Base-by-base conservation (phyloP, 768 basidiomycete species). In the Crepidotus variabilis region DNA sequence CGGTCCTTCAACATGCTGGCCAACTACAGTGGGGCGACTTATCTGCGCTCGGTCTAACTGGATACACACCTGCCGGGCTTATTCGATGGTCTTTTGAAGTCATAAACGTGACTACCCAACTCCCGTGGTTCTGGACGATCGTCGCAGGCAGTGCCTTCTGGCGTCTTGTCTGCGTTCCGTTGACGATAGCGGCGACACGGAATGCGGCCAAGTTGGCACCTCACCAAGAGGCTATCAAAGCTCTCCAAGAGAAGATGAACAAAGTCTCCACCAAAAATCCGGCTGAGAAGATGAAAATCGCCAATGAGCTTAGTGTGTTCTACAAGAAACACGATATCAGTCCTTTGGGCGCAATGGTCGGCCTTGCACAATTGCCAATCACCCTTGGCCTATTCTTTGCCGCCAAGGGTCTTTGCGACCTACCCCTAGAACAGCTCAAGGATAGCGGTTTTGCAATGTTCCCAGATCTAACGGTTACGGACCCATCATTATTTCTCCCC, bases 61-160 rank as follows among this genome's bases (percentile, higher is more conserved):
- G 75, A 13, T 89, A 83, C 81, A 74, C 79, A 52, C 90, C 90
- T 2, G 79, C 83, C 0, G 89, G 87, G 0, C 61, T 87, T 33
- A 73, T 84, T 18, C 77, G 80, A 45, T 84, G 80, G 79, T 72
- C 82, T 16, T 73, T 90, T 50, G 90, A 93, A 68, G 59, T 83
- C 49, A 68, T 91, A 52, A 83, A 92, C 60, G 85, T 92, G 51
- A 70, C 76, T 49, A 83, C 84, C 0, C 86, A 85, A 35, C 70
- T 93, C 57, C 86, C 88, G 0, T 94, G 93, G 92, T 90, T 90
- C 74, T 83, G 85, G 78, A 88, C 91, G 49, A 90, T 94, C 70
- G 71, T 92, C 46, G 74, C 72, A 4, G 83, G 85, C 24, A 83
- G 86, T 23, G 54, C 87, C 10, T 64, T 85, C 65, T 84, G 87